phyloP scores from a whole-genome alignment of 495 filamentous ascomycete species.

The Trichoderma reesei region DNA sequence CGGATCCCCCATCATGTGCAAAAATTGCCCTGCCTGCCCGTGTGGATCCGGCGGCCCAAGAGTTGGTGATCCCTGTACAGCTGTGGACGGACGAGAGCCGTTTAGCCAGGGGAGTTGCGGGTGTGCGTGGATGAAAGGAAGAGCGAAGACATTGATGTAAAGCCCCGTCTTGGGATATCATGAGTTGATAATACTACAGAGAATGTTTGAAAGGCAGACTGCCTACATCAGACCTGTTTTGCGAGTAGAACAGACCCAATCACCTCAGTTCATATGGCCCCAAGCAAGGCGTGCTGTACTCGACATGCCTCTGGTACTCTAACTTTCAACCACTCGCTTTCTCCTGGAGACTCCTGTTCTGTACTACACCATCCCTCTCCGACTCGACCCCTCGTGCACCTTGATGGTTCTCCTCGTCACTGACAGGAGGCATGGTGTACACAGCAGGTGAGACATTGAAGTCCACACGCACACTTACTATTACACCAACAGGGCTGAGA shows the following conservation, averaged over 20 bases:
- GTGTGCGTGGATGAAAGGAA: background rate
- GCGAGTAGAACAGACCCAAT: too few relatives aligned
- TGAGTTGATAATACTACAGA: background rate
- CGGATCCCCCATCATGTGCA: background rate
- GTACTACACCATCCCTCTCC: too few relatives aligned
- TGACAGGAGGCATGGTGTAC: background rate
- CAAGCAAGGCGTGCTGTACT: too few relatives aligned
- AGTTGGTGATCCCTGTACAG: background rate
- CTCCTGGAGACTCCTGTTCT: too few relatives aligned
- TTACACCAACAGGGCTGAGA: background rate
- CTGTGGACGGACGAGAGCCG: background rate
- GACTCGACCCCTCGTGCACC: background rate
- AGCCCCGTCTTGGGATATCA: too few relatives aligned
- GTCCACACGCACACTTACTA: background rate
- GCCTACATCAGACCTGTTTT: too few relatives aligned
- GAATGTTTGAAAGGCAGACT: background rate
- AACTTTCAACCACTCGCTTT: too few relatives aligned
- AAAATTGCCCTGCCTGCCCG: background rate
- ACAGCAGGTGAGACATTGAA: background rate
- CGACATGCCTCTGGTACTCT: too few relatives aligned
- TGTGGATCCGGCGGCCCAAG: constrained; percentile 2
- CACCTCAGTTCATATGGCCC: too few relatives aligned
- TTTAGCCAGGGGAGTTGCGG: background rate
- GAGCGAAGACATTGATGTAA: background rate
- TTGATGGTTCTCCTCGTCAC: background rate